Evolutionary conservation across 2,329 filamentous ascomycete species (phyloP), one percentile per base, ranked within the genome.

Genomic region (Xylaria multiplex): DNA sequence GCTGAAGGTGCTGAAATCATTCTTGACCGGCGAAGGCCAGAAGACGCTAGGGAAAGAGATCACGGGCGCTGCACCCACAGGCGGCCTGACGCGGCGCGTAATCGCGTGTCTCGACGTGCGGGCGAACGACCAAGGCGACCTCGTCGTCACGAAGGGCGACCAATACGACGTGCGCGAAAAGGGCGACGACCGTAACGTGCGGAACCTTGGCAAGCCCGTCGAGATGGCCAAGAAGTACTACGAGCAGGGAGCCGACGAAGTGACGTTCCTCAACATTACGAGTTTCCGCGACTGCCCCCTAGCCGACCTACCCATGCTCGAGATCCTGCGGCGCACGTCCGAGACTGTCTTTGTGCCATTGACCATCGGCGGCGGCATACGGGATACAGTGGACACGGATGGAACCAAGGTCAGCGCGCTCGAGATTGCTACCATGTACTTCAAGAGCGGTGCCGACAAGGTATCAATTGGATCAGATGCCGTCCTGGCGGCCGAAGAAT

Each of bases 101-200:
- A 98, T 99, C 76, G 96, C 96, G 32, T 99, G 96, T 77, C 88
- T 99, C 32, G 96, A 99, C 77, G 96, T 99, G 57, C 91, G 96
- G 49, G 88, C 94, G 59, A 99, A 99, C 79, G 96, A 99, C 78
- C 85, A 91, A 67, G 96, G 96, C 40, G 96, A 99, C 79, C 85
- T 99, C 9, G 96, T 99, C 0, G 96, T 99, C 43, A 99, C 96
- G 14, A 99, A 99, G 80, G 96, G 96, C 64, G 96, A 99, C 80
- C 95, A 98, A 79, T 99, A 99, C 81, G 96, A 99, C 75, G 96
- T 99, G 6, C 92, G 96, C 37, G 96, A 98, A 76, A 97, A 97
- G 80, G 83, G 84, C 24, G 84, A 81, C 14, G 83, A 84, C 64
- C 84, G 87, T 61, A 82, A 86, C 71, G 94, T 99, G 42, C 90